Conservation (phyloP, 306 rosid genomes). For the Prosopis cineraria region DNA sequence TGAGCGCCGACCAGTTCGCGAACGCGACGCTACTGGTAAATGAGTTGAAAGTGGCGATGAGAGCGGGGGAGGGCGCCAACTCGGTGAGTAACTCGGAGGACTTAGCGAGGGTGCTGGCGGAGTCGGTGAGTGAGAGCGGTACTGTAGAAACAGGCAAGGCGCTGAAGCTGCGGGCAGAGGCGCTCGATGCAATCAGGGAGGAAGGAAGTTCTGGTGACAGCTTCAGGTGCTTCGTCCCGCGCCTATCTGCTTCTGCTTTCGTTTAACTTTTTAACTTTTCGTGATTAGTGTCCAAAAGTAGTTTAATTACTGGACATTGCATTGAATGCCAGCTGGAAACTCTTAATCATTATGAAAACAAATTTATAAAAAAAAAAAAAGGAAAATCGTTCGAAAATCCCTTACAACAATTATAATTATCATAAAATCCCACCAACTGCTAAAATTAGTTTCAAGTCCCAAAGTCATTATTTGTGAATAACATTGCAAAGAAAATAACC, state of each 20-base stretch:
- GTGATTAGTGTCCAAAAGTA: too few species aligned
- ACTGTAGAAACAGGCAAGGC: neutral
- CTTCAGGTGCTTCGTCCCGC: slow-evolving; percentile 24
- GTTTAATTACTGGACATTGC: too few species aligned
- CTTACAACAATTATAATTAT: too few species aligned
- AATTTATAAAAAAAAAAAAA: too few species aligned
- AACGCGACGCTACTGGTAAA: slow-evolving; percentile 51
- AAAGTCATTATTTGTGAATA: too few species aligned
- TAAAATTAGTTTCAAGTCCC: too few species aligned
- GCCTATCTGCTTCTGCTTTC: neutral
- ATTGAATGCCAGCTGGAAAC: too few species aligned
- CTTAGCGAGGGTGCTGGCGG: slow-evolving; percentile 37
- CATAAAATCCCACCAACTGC: too few species aligned
- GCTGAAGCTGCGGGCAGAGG: slow-evolving; percentile 19
- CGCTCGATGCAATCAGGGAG: slow-evolving; percentile 35
- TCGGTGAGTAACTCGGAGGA: slow-evolving; percentile 34
- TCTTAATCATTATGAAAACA: too few species aligned
- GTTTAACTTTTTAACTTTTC: neutral
- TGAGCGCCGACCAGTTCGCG: slow-evolving; percentile 48
- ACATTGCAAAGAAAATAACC: too few species aligned
- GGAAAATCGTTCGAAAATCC: too few species aligned
- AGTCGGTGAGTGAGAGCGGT: slow-evolving; percentile 28
- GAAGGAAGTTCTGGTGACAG: slow-evolving; percentile 46
- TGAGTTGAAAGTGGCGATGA: slow-evolving; percentile 37
- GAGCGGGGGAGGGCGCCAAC: slow-evolving; percentile 40